Evolutionary conservation across 1,284 basidiomycete species (phyloP), one percentile per base, ranked within the genome.

Genomic region (Cryptococcus depauperatus): DNA sequence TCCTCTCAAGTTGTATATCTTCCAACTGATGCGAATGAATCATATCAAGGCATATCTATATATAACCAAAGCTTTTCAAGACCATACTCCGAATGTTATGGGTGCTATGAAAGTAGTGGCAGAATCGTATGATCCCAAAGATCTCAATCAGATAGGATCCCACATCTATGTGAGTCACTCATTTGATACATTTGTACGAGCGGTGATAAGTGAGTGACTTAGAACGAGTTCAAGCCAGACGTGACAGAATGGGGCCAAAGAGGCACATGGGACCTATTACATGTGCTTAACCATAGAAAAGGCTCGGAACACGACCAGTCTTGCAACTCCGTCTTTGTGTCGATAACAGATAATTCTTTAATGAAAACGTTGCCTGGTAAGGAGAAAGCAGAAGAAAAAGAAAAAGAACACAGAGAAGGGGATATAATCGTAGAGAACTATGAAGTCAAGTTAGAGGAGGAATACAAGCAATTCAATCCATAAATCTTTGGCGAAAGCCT

Each of bases 21-120:
- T 21, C 28, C 29, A 30, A 30, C 29, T 11, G 18, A 35, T 13
- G 10, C 1, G 14, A 5, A 18, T 19, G 11, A 5, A 35, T 35
- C 11, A 19, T 35, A 7, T 22, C 0, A 38, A 72, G 41, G 84
- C 87, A 3, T 90, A 82, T 60, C 76, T 79, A 0, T 95, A 93
- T 67, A 82, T 93, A 51, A 80, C 81, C n/a, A 79, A 80, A 18
- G 76, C 84, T 2, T 79, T 92, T 57, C 77, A 80, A 45, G 83
- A 87, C 62, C 84, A 81, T 3, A 77, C 82, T 6, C 80, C 84
- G 1, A 73, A 80, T 54, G 74, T 91, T 29, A 68, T 90, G 9
- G 88, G 89, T n/a, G 81, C 88, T 2, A 72, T 93, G 61, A 79
- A 80, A 44, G 73, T 92, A 14, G 76, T 93, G 22, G 85, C 84